Evolutionary conservation across 352 stramenopile genomes (phyloP).

Genomic region (Phytophthora foliorum): DNA sequence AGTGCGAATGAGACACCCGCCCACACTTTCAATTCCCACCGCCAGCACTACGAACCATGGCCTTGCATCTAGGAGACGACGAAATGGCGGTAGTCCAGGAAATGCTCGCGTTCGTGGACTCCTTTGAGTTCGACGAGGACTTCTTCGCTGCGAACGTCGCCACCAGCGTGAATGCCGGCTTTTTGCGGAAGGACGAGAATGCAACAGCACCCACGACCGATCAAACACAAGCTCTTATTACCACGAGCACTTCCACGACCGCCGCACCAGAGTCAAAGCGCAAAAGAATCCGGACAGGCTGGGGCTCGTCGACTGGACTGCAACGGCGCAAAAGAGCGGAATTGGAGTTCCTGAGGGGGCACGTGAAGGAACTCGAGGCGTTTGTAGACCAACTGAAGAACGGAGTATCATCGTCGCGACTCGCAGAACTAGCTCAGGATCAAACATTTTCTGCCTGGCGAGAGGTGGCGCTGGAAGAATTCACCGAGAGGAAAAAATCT

Average conservation of each 20-base stretch:
- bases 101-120: neutral
- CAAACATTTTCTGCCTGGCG: constrained; percentile 2
- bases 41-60: neutral
- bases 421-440: neutral
- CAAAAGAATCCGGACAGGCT: neutral
- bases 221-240: neutral
- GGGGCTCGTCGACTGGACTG: neutral
- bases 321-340: neutral
- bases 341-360: neutral
- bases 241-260: neutral
- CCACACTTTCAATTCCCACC: neutral
- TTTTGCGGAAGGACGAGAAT: neutral
- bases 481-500: constrained; percentile 19
- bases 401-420: neutral
- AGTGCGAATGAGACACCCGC: too few relatives aligned
- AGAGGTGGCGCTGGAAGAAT: constrained; percentile 16
- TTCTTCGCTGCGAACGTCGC: neutral
- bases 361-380: neutral
- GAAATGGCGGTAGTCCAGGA: neutral
- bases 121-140: neutral
- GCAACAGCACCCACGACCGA: neutral
- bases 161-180: neutral
- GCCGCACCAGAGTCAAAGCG: neutral
- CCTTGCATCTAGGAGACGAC: neutral
- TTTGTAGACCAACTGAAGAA: neutral